phyloP scores from a whole-genome alignment of 2,329 filamentous ascomycete genomes.

The Sporothrix brunneoviolacea region DNA sequence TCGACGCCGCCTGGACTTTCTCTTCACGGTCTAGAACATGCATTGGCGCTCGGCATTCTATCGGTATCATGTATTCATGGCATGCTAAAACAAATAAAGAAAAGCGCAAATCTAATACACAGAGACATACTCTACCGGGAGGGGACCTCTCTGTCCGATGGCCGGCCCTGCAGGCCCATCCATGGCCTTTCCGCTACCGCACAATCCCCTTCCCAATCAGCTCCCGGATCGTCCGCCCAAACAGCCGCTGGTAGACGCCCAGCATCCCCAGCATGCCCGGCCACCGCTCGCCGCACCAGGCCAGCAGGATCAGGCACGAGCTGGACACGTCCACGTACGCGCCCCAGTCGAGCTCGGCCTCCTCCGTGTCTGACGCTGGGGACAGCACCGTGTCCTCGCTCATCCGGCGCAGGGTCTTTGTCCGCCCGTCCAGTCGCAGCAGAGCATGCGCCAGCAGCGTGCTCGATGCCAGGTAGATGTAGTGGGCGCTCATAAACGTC shows the following conservation, averaged over 20 bases:
- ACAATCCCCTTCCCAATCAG: slow-evolving; percentile 11
- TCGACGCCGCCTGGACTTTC: too few relatives aligned
- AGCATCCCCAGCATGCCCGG: slow-evolving; percentile 17
- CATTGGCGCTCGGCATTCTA: too few relatives aligned
- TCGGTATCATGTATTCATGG: too few relatives aligned
- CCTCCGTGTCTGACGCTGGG: background rate
- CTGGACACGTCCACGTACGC: slow-evolving; percentile 14
- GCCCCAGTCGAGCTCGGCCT: slow-evolving; percentile 15
- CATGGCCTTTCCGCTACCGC: background rate
- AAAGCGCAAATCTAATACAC: too few relatives aligned
- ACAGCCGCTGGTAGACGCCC: slow-evolving; percentile 14
- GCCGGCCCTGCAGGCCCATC: too few relatives aligned
- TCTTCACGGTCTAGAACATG: too few relatives aligned
- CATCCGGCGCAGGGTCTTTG: slow-evolving; percentile 19
- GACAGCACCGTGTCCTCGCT: slow-evolving; percentile 5
- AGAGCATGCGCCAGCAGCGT: slow-evolving; percentile 26
- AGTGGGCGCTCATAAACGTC: slow-evolving; percentile 26
- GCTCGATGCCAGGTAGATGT: slow-evolving; percentile 26
- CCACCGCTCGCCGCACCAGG: slow-evolving; percentile 19
- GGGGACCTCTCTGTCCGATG: too few relatives aligned
- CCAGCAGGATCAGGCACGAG: slow-evolving; percentile 15
- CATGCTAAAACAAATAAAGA: too few relatives aligned
- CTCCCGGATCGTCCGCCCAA: slow-evolving; percentile 7
- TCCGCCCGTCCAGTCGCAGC: slow-evolving; percentile 24
- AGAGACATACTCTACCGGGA: too few relatives aligned